phyloP scores from a whole-genome alignment of 176 grass and related monocot species.

The Ensete ventricosum region DNA sequence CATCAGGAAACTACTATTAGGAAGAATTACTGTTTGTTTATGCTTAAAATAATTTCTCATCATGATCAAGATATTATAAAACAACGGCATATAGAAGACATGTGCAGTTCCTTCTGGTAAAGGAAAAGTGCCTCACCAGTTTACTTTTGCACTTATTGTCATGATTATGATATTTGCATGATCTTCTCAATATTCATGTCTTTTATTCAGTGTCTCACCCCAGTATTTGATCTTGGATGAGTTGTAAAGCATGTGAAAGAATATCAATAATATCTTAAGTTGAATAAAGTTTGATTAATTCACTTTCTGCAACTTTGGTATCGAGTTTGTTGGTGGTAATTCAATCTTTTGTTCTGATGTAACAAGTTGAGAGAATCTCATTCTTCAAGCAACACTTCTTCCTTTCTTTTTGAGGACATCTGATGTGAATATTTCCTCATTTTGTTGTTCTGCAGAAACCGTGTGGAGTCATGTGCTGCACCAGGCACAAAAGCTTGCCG shows the following conservation, averaged over 20 bases:
- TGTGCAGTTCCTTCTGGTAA: neutral
- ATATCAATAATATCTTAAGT: neutral
- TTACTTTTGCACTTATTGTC: neutral
- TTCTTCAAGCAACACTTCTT: neutral
- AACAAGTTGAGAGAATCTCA: neutral
- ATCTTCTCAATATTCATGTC: neutral
- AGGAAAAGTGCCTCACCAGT: neutral
- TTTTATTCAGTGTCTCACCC: neutral
- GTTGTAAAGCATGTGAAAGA: neutral
- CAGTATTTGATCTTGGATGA: neutral
- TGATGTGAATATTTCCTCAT: neutral
- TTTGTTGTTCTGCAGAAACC: conserved; percentile 32
- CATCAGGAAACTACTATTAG: neutral
- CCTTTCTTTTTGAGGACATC: neutral
- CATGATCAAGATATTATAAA: no score
- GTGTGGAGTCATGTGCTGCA: conserved; percentile 61
- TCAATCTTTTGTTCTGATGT: neutral
- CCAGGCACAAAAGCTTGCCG: conserved; percentile 89
- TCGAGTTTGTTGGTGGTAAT: neutral
- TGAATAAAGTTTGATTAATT: neutral
- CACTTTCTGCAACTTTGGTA: neutral
- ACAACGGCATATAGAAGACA: no score
- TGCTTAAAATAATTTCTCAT: no score
- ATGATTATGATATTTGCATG: no score
- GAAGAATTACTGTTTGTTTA: neutral